Percentiles rank a stretch among this genome's conserved stretches.
Evolutionary conservation across 1,284 basidiomycete genomes (phyloP).

Genomic region (Ganoderma sinense): DNA sequence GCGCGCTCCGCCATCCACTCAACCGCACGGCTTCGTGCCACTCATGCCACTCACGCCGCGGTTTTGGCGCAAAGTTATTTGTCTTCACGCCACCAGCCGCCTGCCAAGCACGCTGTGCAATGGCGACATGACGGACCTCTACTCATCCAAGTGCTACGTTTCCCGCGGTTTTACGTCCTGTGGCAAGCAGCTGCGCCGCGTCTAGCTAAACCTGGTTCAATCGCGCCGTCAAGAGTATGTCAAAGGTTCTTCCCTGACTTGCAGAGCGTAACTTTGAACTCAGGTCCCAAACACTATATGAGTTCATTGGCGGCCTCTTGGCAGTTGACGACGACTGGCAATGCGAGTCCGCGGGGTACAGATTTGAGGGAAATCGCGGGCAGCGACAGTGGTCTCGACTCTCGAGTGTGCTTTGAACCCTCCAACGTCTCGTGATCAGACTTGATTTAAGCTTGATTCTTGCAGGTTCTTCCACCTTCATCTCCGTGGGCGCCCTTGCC

Average conservation of each 20-base stretch:
- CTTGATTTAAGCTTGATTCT: not conserved
- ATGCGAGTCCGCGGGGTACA: not conserved
- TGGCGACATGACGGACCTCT: not conserved
- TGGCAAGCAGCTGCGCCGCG: not conserved
- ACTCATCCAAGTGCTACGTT: not conserved
- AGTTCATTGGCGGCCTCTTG: not conserved
- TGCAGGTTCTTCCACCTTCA: constrained; percentile 13
- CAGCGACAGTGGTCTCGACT: not conserved
- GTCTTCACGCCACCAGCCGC: not conserved
- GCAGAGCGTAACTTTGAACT: not conserved
- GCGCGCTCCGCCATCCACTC: not conserved
- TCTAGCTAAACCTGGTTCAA: not conserved
- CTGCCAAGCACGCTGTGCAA: constrained; percentile 1
- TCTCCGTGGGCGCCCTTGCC: constrained; percentile 11
- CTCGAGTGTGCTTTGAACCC: not conserved
- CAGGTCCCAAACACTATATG: not conserved
- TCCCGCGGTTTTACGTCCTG: not conserved
- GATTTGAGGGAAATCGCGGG: not conserved
- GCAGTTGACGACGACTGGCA: not conserved
- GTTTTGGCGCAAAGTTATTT: not conserved
- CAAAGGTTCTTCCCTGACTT: not conserved
- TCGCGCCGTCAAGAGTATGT: not conserved
- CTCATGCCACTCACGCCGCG: not conserved
- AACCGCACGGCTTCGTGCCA: not conserved
- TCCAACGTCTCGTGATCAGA: not conserved